Conservation (phyloP, 805 yeast species). For the Starmerella cellae region DNA sequence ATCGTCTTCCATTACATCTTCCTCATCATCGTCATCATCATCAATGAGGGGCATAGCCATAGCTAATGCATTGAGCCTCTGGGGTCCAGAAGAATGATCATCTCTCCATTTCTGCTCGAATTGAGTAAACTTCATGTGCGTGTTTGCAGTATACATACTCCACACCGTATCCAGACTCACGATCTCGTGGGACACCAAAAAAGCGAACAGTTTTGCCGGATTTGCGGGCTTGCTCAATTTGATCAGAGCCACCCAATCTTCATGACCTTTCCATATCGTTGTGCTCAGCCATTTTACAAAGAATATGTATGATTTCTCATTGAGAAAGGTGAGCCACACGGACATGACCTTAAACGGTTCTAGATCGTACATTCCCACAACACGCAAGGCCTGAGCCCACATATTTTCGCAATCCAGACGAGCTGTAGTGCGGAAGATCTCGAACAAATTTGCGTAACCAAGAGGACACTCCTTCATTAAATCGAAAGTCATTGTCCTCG, state of each 20-base stretch:
- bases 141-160: constrained; percentile 1
- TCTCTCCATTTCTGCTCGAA: not conserved
- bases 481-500: constrained; percentile 13
- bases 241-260: constrained; percentile 7
- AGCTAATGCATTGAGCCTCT: constrained; percentile 9
- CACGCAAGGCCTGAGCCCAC: constrained; percentile 1
- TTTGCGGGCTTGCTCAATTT: not conserved
- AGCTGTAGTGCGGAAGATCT: not conserved
- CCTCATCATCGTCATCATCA: constrained; percentile 14
- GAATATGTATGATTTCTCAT: not conserved
- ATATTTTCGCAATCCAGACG: not conserved
- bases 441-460: constrained; percentile 3
- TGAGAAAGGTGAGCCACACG: constrained; percentile 1
- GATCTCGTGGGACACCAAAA: constrained; percentile 2
- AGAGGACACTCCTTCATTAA: constrained; percentile 4
- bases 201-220: constrained; percentile 2
- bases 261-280: constrained; percentile 3
- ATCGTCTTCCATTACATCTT: constrained; percentile 1
- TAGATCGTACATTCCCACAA: constrained; percentile 7
- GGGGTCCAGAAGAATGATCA: not conserved
- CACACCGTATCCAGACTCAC: constrained; percentile 6
- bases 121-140: constrained; percentile 1
- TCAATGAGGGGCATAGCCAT: constrained; percentile 17
- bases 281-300: constrained; percentile 1
- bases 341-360: constrained; percentile 15